A percentile compares a stretch with the other conserved stretches of the same genome.
phyloP scores from a whole-genome alignment of 345 rosid genomes.

The Eutrema japonicum region DNA sequence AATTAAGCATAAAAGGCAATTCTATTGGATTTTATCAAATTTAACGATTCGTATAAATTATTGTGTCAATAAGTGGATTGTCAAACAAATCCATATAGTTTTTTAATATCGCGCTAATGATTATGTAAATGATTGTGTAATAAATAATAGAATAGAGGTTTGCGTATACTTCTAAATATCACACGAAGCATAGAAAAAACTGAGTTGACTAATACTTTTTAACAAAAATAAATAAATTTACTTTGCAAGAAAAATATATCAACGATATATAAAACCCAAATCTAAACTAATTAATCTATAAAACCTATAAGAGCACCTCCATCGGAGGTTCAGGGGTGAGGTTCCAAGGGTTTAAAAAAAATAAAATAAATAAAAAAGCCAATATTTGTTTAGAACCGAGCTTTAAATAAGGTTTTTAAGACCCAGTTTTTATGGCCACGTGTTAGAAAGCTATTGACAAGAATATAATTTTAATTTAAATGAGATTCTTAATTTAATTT shows the following conservation, averaged over 20 bases:
- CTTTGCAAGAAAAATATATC: not conserved
- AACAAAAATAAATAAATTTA: not conserved
- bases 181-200: not conserved
- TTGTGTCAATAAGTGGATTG: not conserved
- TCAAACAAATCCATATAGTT: slow-evolving; percentile 7
- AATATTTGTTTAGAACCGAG: no score
- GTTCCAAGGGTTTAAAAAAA: no score
- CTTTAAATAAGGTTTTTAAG: no score
- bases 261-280: not conserved
- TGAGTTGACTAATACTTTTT: slow-evolving; percentile 5
- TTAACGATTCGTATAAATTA: not conserved
- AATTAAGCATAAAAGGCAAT: not conserved
- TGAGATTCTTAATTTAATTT: no score
- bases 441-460: no score
- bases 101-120: not conserved
- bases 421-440: no score
- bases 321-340: no score
- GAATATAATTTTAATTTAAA: no score
- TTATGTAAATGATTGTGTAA: not conserved
- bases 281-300: not conserved
- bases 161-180: slow-evolving; percentile 23
- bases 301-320: no score
- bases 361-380: no score
- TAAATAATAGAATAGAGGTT: slow-evolving; percentile 21
- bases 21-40: not conserved